These are phyloP conservation scores for Mycosphaerella arachidis DNA, from an alignment of 2,329 filamentous ascomycete species.

Conservation along the genomic window DNA sequence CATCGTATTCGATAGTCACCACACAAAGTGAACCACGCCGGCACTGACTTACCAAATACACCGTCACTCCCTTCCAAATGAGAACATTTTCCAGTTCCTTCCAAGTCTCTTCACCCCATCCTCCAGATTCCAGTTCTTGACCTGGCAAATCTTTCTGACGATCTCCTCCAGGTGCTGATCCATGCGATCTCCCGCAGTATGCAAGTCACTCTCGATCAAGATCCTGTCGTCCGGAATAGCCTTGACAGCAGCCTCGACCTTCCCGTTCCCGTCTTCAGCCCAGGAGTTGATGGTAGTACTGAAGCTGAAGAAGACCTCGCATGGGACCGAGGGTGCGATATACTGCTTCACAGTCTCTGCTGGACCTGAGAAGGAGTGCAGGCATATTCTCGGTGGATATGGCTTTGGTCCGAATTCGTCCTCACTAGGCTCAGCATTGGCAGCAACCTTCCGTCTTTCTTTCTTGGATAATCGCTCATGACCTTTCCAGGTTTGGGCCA, in stretches of 20 bases:
- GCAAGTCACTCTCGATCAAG: slow-evolving; percentile 85
- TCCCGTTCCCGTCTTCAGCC: slow-evolving; percentile 42
- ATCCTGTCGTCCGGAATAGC: slow-evolving; percentile 72
- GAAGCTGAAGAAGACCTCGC: slow-evolving; percentile 81
- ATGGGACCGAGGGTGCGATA: slow-evolving; percentile 65
- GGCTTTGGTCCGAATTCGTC: slow-evolving; percentile 44
- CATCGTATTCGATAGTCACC: not conserved
- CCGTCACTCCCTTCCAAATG: slow-evolving; percentile 52
- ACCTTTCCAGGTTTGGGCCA: slow-evolving; percentile 65
- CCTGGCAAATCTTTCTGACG: slow-evolving; percentile 67
- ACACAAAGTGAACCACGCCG: not conserved
- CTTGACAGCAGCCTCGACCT: slow-evolving; percentile 61
- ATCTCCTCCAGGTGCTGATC: slow-evolving; percentile 72
- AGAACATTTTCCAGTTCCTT: slow-evolving; percentile 72
- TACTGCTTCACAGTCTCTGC: slow-evolving; percentile 74
- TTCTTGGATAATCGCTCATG: slow-evolving; percentile 61
- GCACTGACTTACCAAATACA: not conserved
- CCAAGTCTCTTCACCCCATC: slow-evolving; percentile 65
- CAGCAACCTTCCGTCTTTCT: slow-evolving; percentile 40
- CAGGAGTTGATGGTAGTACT: slow-evolving; percentile 71
- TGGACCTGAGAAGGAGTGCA: slow-evolving; percentile 87
- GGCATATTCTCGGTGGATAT: slow-evolving; percentile 82
- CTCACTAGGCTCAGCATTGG: slow-evolving; percentile 10
- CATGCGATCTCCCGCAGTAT: slow-evolving; percentile 76
- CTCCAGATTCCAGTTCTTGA: slow-evolving; percentile 72